Evolutionary conservation across 106 monocot genomes (phyloP), one percentile per base, ranked within the genome.

Genomic region (Iris macrosiphon): DNA sequence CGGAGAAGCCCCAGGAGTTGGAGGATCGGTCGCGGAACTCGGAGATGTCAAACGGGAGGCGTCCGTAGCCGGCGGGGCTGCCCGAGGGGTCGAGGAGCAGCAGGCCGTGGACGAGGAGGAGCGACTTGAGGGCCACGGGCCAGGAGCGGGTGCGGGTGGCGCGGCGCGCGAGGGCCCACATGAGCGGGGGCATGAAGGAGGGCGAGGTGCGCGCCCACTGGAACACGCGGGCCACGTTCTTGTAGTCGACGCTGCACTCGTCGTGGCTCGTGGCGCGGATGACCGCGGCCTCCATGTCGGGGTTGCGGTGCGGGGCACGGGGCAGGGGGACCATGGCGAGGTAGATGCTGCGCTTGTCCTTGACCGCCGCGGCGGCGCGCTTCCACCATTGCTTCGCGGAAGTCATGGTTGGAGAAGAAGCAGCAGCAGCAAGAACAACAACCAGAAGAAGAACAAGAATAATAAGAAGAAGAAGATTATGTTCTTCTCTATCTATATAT

Each of bases 221-320:
- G 55, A 94, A 84, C 18, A 94, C 81, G 7, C 75, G 62, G 9
- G 48, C 64, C 55, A 78, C 80, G 72, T 63, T 75, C 37, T 67
- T 66, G 84, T 88, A 79, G 70, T 94, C 88, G 46, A 88, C 42
- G 25, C 55, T 39, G 14, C 64, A 54, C 18, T 78, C 88, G 60
- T 88, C 80, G 71, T 94, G 88, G 75, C 75, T 94, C 13, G 93
- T 88, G 26, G 93, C 88, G n/a, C 69, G 79, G 69, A 83, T 81
- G 25, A 78, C 71, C 9, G 87, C 75, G 14, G 62, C 61, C 55
- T 87, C 83, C 27, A 93, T 40, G 16, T 83, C 77, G 0, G 59
- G 18, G 51, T 52, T 52, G 7, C 62, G 49, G 13, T 38, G 69
- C 27, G 12, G 21, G 56, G 12, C 16, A 29, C 28, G 35, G 30